Conservation (phyloP, 495 filamentous ascomycete species). For the Parachaetomium inaequale region DNA sequence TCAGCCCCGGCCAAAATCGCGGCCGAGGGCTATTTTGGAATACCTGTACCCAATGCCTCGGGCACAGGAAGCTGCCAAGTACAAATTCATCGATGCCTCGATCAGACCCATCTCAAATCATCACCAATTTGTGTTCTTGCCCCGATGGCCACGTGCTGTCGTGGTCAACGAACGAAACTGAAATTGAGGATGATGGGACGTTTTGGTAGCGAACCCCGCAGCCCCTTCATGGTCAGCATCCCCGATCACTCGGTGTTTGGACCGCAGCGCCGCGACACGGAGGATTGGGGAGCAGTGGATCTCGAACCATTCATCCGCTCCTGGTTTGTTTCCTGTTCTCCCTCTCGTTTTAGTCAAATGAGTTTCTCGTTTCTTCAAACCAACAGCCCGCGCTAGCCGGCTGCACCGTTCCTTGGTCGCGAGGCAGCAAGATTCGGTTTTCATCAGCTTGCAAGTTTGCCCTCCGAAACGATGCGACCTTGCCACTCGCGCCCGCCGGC, state of each 20-base stretch:
- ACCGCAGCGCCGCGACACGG: slow-evolving; percentile 25
- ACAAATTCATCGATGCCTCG: background rate
- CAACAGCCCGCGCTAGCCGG: background rate
- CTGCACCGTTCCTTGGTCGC: slow-evolving; percentile 13
- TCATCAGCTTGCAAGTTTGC: slow-evolving; percentile 1
- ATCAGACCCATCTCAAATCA: background rate
- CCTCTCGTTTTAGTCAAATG: slow-evolving; percentile 19
- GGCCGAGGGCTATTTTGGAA: background rate
- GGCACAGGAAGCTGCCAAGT: background rate
- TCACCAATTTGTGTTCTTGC: background rate
- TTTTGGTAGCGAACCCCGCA: slow-evolving; percentile 2
- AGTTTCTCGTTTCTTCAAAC: slow-evolving; percentile 2
- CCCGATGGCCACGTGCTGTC: background rate
- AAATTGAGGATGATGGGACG: background rate
- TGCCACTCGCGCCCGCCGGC: slow-evolving; percentile 26
- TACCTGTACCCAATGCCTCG: background rate
- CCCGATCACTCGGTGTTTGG: slow-evolving; percentile 27
- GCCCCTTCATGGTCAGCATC: slow-evolving; percentile 17
- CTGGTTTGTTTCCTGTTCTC: slow-evolving; percentile 19
- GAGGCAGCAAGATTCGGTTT: background rate
- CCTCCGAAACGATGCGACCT: slow-evolving; percentile 16
- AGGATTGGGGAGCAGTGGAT: slow-evolving; percentile 21
- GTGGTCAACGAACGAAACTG: background rate
- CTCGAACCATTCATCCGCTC: slow-evolving; percentile 29
- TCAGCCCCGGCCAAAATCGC: background rate